Evolutionary conservation across 164 flowering plant genomes (phyloP).

Genomic region (Berberis thunbergii): DNA sequence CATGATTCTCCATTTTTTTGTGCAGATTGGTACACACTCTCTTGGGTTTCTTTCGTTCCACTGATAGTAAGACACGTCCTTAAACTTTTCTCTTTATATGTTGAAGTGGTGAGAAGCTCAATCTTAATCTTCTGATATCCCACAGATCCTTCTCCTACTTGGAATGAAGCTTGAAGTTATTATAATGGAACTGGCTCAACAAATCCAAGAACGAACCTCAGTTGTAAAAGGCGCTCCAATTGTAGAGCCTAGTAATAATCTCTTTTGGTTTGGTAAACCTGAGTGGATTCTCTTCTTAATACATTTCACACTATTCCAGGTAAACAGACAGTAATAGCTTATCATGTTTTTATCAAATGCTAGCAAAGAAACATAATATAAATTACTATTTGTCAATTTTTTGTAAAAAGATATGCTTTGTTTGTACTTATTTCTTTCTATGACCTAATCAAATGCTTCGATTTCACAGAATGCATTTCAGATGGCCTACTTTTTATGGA

Average conservation of each 20-base stretch:
- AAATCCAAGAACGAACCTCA: conserved; percentile 41
- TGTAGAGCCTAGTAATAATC: conserved; percentile 53
- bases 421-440: background rate
- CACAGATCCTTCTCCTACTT: conserved; percentile 49
- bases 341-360: background rate
- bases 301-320: conserved; percentile 64
- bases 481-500: conserved; percentile 64
- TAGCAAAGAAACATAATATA: no score
- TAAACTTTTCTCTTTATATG: background rate
- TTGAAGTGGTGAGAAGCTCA: background rate
- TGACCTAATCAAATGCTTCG: background rate
- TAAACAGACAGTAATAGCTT: conserved; percentile 4
- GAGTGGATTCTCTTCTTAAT: conserved; percentile 47
- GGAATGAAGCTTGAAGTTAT: conserved; percentile 61
- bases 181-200: conserved; percentile 63
- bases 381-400: no score
- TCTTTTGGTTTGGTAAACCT: conserved; percentile 68
- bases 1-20: background rate
- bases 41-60: conserved; percentile 51
- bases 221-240: conserved; percentile 59
- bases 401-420: no score
- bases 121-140: background rate
- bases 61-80: conserved; percentile 34
- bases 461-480: conserved; percentile 64
- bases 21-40: conserved; percentile 49